Percentiles rank a stretch among this genome's conserved stretches.
phyloP scores from a whole-genome alignment of 148 eudicot genomes.

The Vaccinium macrocarpon region DNA sequence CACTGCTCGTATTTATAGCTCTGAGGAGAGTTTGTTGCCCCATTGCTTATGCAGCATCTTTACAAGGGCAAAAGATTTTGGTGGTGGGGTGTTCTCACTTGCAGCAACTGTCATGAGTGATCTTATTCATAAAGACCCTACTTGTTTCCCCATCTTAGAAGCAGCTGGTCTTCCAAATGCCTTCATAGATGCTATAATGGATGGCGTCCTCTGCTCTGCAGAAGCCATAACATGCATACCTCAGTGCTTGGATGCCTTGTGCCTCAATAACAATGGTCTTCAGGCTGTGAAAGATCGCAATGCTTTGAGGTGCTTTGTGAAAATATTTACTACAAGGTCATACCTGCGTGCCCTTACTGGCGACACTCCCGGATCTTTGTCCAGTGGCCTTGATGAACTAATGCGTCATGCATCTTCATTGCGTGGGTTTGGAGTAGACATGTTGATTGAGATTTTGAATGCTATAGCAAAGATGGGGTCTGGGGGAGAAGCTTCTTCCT shows the following conservation, averaged over 20 bases:
- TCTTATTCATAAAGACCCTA: conserved; percentile 94
- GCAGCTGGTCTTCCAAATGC: conserved; percentile 90
- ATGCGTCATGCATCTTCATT: conserved; percentile 88
- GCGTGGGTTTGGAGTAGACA: conserved; percentile 90
- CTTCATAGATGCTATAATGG: conserved; percentile 85
- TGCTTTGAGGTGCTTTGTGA: conserved; percentile 94
- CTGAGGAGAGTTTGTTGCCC: conserved; percentile 90
- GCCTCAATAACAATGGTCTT: conserved; percentile 86
- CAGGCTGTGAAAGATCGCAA: conserved; percentile 87
- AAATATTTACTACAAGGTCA: conserved; percentile 77
- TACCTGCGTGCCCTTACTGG: conserved; percentile 82
- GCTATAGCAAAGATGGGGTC: conserved; percentile 66
- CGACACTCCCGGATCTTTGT: conserved; percentile 79
- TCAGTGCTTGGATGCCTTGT: conserved; percentile 94
- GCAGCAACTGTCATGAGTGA: conserved; percentile 96
- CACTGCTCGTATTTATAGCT: conserved; percentile 72
- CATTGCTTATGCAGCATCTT: conserved; percentile 85
- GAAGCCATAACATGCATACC: conserved; percentile 98
- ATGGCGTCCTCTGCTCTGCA: conserved; percentile 86
- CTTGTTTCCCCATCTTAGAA: conserved; percentile 81
- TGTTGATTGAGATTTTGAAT: conserved; percentile 83
- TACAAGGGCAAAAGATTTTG: conserved; percentile 89
- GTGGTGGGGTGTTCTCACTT: conserved; percentile 94
- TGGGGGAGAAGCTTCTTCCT: conserved; percentile 44
- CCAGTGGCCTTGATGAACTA: conserved; percentile 93